Evolutionary conservation across 1,139 yeast species (phyloP), one percentile per base, ranked within the genome.

Genomic region (Lodderomyces oxycetoniae): DNA sequence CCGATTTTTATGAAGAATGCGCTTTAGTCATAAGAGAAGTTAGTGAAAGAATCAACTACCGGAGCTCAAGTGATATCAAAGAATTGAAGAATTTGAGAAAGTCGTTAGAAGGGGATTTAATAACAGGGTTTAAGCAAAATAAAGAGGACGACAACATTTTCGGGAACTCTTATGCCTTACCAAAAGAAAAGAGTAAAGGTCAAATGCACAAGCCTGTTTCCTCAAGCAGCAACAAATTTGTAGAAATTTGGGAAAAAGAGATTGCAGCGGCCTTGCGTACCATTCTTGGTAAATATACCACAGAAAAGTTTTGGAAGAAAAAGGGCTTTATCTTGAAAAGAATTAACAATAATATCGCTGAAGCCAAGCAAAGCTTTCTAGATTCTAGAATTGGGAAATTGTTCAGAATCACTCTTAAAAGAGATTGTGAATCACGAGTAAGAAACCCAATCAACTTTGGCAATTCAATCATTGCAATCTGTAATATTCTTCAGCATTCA

Each of bases 361-460:
- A 35, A 4, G 32, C 34, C 15, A 34, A 26, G 15, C 17, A 26
- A 11, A 32, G 46, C 20, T 55, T 57, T 37, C 46, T 55, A 25
- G 41, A 55, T 4, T 57, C 71, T 0, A 56, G 55, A 4, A 34
- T 68, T 13, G 81, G 80, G 2, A 40, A 62, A 5, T 57, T 73
- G 9, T 72, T 77, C 50, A 57, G 78, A 40, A 58, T 61, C 5
- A 66, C 77, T 0, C 48, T 74, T 15, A 60, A 61, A 32, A 61
- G 78, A 45, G 83, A 79, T 44, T 73, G 85, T 0, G 77, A 77
- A 41, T 67, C 74, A 14, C 57, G 87, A 30, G 66, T 79, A 1
- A 66, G 77, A 13, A 69, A 78, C 37, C 78, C 85, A 0, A 74
- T 67, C 4, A 68, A 72, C 33, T 68, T 70, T 37, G 84, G 85